Conservation (phyloP, 2,329 filamentous ascomycete species). For the Botrytis galanthina region DNA sequence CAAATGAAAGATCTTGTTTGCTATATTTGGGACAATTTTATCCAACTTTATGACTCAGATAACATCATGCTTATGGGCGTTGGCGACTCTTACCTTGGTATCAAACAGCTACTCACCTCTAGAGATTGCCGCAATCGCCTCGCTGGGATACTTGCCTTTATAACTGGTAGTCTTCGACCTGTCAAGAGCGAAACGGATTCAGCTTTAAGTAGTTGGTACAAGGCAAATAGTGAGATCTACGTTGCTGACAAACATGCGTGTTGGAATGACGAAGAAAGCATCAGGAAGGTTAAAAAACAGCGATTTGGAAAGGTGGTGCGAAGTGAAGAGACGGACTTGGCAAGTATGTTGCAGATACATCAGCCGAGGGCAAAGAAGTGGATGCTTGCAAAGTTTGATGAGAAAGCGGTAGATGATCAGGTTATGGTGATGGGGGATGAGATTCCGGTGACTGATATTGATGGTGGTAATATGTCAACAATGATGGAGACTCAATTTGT, state of each 20-base stretch:
- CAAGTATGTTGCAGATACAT: conserved; percentile 57
- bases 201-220: conserved; percentile 78
- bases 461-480: not conserved
- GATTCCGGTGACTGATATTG: not conserved
- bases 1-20: conserved; percentile 71
- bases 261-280: conserved; percentile 65
- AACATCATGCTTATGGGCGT: conserved; percentile 81
- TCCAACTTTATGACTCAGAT: conserved; percentile 71
- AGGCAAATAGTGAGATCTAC: conserved; percentile 74
- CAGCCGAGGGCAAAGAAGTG: conserved; percentile 51
- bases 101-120: conserved; percentile 76
- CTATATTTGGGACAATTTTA: conserved; percentile 97
- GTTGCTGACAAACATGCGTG: conserved; percentile 73
- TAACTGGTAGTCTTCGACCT: conserved; percentile 72
- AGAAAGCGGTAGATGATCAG: conserved; percentile 16
- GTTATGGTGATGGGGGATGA: conserved; percentile 24
- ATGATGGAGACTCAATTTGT: conserved; percentile 4
- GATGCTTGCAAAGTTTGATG: conserved; percentile 40
- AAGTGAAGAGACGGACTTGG: conserved; percentile 50
- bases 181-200: conserved; percentile 76
- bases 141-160: conserved; percentile 75
- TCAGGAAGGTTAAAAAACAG: conserved; percentile 57
- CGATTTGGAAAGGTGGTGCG: conserved; percentile 58
- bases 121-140: conserved; percentile 69
- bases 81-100: conserved; percentile 81